These are phyloP conservation scores for Wickerhamomyces sp. DNA, from an alignment of 1,139 yeast genomes.

Conservation along the genomic window DNA sequence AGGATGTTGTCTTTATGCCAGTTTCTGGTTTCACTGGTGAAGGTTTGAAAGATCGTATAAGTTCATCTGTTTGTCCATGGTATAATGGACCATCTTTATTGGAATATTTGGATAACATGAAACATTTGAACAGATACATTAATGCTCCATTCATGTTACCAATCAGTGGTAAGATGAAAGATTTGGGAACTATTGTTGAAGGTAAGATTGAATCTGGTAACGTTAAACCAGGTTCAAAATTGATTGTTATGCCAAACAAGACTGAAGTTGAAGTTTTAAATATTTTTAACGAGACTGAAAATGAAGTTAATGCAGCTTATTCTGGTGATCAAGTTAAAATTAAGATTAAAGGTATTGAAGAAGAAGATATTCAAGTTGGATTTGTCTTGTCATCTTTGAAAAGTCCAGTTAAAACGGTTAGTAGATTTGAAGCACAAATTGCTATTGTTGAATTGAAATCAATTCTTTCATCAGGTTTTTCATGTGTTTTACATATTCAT, in stretches of 20 bases:
- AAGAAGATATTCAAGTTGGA: slow-evolving; percentile 91
- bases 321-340: slow-evolving; percentile 97
- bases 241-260: slow-evolving; percentile 91
- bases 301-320: slow-evolving; percentile 82
- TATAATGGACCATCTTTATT: slow-evolving; percentile 87
- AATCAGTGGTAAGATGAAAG: slow-evolving; percentile 89
- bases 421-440: slow-evolving; percentile 89
- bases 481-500: slow-evolving; percentile 98
- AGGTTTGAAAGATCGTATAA: slow-evolving; percentile 84
- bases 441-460: slow-evolving; percentile 96
- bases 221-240: slow-evolving; percentile 68
- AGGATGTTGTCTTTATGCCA: slow-evolving; percentile 89
- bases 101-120: slow-evolving; percentile 82
- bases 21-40: slow-evolving; percentile 98
- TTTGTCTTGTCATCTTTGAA: slow-evolving; percentile 82
- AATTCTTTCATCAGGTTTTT: slow-evolving; percentile 88
- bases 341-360: slow-evolving; percentile 92
- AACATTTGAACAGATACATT: slow-evolving; percentile 76
- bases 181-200: slow-evolving; percentile 94
- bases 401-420: slow-evolving; percentile 88
- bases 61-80: slow-evolving; percentile 78
- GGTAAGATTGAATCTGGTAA: slow-evolving; percentile 98
- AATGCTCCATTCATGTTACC: slow-evolving; percentile 98
- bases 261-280: slow-evolving; percentile 75
- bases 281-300: slow-evolving; percentile 91